Evolutionary conservation across 75 land plant genomes (phyloP), one percentile per base, ranked within the genome.

Genomic region (Picea glauca): DNA sequence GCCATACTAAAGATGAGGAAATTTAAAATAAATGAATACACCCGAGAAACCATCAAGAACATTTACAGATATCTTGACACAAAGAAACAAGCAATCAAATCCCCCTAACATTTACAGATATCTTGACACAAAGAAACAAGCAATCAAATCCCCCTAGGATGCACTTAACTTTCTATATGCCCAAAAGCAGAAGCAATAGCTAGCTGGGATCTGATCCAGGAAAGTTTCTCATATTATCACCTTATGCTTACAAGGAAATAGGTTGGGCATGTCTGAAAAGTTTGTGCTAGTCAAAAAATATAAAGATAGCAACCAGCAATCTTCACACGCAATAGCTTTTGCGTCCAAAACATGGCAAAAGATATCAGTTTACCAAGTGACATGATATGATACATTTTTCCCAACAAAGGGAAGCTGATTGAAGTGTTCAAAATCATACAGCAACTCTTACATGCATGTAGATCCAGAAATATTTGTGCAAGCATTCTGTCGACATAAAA

Each of bases 341-440:
- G 8, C 9, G 8, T 46, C 54, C 54, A 46, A 46, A 46, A 46
- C 8, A 46, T 7, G 8, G 9, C 54, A 46, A 46, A 46, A 46
- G 9, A 46, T 46, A 46, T 46, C 54, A 7, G 54, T 46, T 46
- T 7, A 46, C 54, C 54, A 46, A 46, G 54, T 8, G 9, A 46
- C 54, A 46, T 46, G 54, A 46, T 6, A 46, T 46, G 54, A 8
- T 46, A 46, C 6, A 46, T 46, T 46, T 46, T 46, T 5, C 8
- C 54, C 43, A 40, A 40, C 43, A 40, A 46, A 46, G 1, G 8
- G 54, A 46, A 46, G 1, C 54, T 46, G 9, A 46, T 13, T 31
- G 5, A 65, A 4, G 32, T 65, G 68, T 38, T 70, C 23, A 70
- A 70, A n/a, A 38, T 70, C 50, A 70, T 43, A 70, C 73, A 70